These are phyloP conservation scores for Myochromella boudieri DNA, from an alignment of 768 basidiomycete species.

Conservation along the genomic window DNA sequence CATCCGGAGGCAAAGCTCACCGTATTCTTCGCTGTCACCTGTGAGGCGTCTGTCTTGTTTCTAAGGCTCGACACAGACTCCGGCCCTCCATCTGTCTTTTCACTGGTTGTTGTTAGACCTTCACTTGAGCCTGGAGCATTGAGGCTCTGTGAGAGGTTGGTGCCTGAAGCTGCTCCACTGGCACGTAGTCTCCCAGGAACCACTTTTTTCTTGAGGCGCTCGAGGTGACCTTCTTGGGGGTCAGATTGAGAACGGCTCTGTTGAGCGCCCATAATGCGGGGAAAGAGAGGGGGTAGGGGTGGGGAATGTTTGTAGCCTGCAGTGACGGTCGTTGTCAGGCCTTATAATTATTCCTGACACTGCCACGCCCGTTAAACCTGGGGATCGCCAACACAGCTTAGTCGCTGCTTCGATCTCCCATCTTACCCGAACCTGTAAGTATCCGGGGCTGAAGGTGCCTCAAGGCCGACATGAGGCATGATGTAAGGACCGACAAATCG, in stretches of 20 bases:
- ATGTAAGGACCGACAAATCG: neutral
- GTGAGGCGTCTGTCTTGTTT: neutral
- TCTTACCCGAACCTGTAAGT: neutral
- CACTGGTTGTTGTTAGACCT: no score
- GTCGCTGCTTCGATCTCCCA: neutral
- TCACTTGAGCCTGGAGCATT: no score
- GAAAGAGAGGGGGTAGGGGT: neutral
- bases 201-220: slow-evolving; percentile 19
- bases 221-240: slow-evolving; percentile 15
- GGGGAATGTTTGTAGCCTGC: neutral
- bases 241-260: slow-evolving; percentile 25
- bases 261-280: slow-evolving; percentile 28
- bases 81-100: no score
- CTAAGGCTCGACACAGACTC: no score
- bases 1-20: slow-evolving; percentile 10
- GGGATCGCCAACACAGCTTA: slow-evolving; percentile 2
- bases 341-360: slow-evolving; percentile 10
- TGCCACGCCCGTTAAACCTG: slow-evolving; percentile 10
- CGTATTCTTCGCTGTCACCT: neutral
- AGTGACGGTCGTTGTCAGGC: neutral
- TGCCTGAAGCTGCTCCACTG: slow-evolving; percentile 4
- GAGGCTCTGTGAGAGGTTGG: slow-evolving; percentile 5
- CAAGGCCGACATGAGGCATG: slow-evolving; percentile 8
- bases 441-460: neutral
- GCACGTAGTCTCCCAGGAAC: slow-evolving; percentile 15